Evolutionary conservation across 164 flowering plant genomes (phyloP), one percentile per base, ranked within the genome.

Genomic region (Berberis thunbergii): DNA sequence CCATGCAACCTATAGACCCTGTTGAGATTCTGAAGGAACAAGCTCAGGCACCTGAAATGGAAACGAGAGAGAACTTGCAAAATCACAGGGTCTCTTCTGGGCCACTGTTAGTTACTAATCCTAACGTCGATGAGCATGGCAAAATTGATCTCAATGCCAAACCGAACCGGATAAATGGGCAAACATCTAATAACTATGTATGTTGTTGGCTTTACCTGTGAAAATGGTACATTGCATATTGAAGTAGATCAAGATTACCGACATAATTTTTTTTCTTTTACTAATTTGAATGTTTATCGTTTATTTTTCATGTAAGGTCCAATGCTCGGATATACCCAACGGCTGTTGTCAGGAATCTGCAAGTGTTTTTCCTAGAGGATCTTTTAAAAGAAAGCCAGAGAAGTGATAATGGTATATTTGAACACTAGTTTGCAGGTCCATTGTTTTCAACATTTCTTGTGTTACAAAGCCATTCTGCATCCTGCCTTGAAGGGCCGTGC

Each of bases 61-160:
- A 67, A 41, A 48, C 9, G 11, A 70, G 75, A 73, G 88, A 84
- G 57, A 82, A 75, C 61, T 69, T 66, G 62, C 82, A 74, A 66
- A 91, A 81, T 73, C 80, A 73, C 56, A 68, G 69, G 68, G 63
- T 54, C 7, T 73, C 86, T 71, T 45, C 74, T 52, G 68, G 71
- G 67, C 83, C 77, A 62, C 53, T 59, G 49, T 8, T 60, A 46
- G 81, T 77, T 65, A 62, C 69, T 63, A 71, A 26, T 26, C 26
- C 26, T 26, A 26, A 75, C 59, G 55, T 67, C 60, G 79, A 69
- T 41, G 70, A 71, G 43, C 67, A 74, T 63, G 78, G 64, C 7
- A 78, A 79, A 81, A 79, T 91, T 67, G 97, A 88, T 82, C 86
- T 88, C 38, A 91, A 91, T 73, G 65, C 86, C 3, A 80, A 76